Evolutionary conservation across 306 rosid species (phyloP).

Genomic region (Lathyrus tuberosus): DNA sequence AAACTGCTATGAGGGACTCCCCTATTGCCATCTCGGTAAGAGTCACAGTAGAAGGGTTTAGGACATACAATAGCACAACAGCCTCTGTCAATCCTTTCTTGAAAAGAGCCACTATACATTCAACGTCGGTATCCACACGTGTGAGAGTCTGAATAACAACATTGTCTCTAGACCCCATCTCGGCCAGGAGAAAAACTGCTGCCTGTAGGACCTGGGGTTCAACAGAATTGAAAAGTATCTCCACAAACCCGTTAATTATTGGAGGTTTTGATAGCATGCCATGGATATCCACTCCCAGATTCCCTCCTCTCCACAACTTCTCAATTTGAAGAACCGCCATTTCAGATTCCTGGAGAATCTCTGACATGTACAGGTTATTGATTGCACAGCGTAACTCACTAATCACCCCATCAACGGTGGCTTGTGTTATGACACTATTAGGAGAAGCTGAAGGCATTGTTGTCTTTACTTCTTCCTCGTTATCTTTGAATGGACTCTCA

Average conservation of each 20-base stretch:
- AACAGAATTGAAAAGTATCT: slow-evolving; percentile 77
- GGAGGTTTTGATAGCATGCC: slow-evolving; percentile 74
- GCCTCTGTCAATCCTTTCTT: slow-evolving; percentile 78
- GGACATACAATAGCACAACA: slow-evolving; percentile 73
- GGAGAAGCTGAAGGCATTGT: slow-evolving; percentile 64
- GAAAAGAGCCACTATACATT: slow-evolving; percentile 71
- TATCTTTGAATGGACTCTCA: slow-evolving; percentile 43
- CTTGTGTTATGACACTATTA: slow-evolving; percentile 61
- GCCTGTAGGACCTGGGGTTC: slow-evolving; percentile 66
- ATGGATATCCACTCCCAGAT: slow-evolving; percentile 57
- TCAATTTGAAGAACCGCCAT: slow-evolving; percentile 74
- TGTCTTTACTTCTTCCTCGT: slow-evolving; percentile 42
- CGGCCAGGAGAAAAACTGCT: slow-evolving; percentile 75
- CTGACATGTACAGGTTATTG: slow-evolving; percentile 70
- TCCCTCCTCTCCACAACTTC: slow-evolving; percentile 68
- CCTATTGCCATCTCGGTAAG: slow-evolving; percentile 60
- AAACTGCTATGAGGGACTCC: slow-evolving; percentile 59
- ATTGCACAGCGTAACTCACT: slow-evolving; percentile 64
- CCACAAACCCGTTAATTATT: slow-evolving; percentile 77
- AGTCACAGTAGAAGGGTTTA: slow-evolving; percentile 49
- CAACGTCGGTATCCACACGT: slow-evolving; percentile 78
- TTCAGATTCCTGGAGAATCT: slow-evolving; percentile 80
- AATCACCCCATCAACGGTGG: slow-evolving; percentile 59
- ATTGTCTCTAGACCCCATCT: slow-evolving; percentile 72
- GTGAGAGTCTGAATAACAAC: slow-evolving; percentile 75